Conservation (phyloP, 2,329 filamentous ascomycete species). For the Cladobotryum protrusum region DNA sequence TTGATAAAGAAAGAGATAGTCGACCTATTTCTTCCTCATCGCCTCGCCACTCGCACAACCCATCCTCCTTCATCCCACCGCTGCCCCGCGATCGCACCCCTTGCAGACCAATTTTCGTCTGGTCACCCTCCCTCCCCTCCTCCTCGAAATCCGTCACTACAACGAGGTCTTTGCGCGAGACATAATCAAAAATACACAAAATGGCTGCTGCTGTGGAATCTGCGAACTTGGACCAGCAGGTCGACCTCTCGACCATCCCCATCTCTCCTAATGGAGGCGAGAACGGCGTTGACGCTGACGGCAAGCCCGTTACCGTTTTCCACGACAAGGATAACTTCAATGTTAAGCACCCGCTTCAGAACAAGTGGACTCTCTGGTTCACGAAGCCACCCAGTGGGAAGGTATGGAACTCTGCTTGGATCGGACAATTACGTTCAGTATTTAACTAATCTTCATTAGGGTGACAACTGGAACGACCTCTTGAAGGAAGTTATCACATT, state of each 20-base stretch:
- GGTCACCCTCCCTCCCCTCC: neutral
- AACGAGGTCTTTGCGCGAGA: neutral
- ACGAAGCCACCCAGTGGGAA: conserved; percentile 96
- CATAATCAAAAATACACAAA: conserved; percentile 14
- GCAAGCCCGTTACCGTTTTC: conserved; percentile 84
- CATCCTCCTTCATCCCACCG: conserved; percentile 16
- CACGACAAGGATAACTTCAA: conserved; percentile 99
- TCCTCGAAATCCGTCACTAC: neutral
- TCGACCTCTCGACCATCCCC: conserved; percentile 62
- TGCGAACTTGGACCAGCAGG: conserved; percentile 44
- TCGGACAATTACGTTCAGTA: neutral
- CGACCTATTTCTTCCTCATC: conserved; percentile 19
- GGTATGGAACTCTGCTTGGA: conserved; percentile 41
- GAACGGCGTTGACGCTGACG: conserved; percentile 41
- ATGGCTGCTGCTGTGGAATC: conserved; percentile 33
- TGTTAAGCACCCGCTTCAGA: conserved; percentile 96
- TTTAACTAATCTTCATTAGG: conserved; percentile 43
- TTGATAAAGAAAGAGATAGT: conserved; percentile 22
- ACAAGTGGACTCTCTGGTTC: conserved; percentile 99
- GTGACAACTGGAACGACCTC: conserved; percentile 97
- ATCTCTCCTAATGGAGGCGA: conserved; percentile 60
- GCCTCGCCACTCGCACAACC: conserved; percentile 17
- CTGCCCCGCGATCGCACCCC: conserved; percentile 24
- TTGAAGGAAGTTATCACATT: conserved; percentile 98
- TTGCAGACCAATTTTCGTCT: neutral